phyloP scores from a whole-genome alignment of 2,329 filamentous ascomycete species.

The Capronia coronata region DNA sequence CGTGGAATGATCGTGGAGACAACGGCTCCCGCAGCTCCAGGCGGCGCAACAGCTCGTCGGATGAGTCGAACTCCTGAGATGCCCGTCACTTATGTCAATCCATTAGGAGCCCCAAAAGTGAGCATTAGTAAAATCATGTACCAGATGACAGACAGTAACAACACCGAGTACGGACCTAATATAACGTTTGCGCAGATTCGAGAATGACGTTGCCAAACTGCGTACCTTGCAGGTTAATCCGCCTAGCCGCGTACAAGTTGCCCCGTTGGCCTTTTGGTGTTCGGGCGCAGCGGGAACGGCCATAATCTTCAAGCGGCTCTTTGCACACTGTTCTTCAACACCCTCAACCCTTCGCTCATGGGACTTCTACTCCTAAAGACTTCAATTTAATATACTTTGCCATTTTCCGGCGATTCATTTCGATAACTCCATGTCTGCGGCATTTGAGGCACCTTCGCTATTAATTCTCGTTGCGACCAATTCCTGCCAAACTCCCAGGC shows the following conservation, averaged over 20 bases:
- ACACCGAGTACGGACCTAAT: too few relatives aligned
- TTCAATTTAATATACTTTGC: neutral
- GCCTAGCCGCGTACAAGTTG: too few relatives aligned
- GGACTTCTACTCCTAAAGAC: neutral
- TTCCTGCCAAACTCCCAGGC: neutral
- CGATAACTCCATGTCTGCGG: slow-evolving; percentile 2
- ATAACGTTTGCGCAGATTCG: too few relatives aligned
- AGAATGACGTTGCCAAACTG: neutral
- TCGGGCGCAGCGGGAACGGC: too few relatives aligned
- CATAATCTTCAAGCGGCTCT: neutral
- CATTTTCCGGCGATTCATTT: neutral
- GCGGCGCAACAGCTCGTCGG: slow-evolving; percentile 24
- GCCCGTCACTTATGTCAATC: too few relatives aligned
- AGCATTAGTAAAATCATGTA: too few relatives aligned
- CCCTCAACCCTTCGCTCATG: slow-evolving; percentile 2
- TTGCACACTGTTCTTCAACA: neutral
- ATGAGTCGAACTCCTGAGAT: slow-evolving; percentile 3
- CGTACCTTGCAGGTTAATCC: slow-evolving; percentile 1
- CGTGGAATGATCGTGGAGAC: slow-evolving; percentile 10
- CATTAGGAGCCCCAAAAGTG: too few relatives aligned
- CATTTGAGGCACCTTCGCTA: slow-evolving; percentile 4
- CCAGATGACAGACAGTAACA: too few relatives aligned
- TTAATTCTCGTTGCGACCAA: neutral
- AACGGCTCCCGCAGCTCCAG: neutral
- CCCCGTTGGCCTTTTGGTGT: too few relatives aligned